These are phyloP conservation scores for Fusarium camptoceras DNA, from an alignment of 2,329 filamentous ascomycete species.

Conservation along the genomic window DNA sequence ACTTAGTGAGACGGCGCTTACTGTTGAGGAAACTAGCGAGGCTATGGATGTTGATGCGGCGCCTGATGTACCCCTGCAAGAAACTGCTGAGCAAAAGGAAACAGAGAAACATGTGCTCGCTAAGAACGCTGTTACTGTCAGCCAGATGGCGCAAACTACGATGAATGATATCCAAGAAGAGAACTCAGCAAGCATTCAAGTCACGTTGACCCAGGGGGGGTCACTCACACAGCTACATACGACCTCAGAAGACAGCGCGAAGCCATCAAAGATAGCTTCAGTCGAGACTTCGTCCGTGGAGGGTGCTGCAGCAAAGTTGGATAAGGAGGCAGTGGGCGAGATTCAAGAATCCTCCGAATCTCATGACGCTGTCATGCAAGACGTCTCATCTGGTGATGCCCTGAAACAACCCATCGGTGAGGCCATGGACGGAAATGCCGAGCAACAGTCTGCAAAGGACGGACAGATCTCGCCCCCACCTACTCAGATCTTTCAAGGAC, in stretches of 20 bases:
- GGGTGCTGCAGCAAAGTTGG: neutral
- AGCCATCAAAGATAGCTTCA: constrained; percentile 9
- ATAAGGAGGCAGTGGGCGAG: neutral
- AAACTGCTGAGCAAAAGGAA: constrained; percentile 3
- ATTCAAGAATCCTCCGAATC: constrained; percentile 15
- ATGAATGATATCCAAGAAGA: constrained; percentile 6
- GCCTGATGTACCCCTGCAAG: neutral
- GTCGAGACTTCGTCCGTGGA: constrained; percentile 4
- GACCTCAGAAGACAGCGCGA: constrained; percentile 19
- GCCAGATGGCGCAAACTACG: constrained; percentile 15
- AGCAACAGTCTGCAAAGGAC: constrained; percentile 20
- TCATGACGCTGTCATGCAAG: constrained; percentile 35
- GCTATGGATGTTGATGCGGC: constrained; percentile 42
- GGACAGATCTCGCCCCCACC: constrained; percentile 42
- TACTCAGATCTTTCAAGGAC: constrained; percentile 33
- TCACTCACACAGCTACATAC: constrained; percentile 9
- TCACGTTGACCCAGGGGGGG: constrained; percentile 10
- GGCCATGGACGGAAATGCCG: constrained; percentile 8
- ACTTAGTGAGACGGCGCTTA: neutral
- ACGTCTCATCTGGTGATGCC: constrained; percentile 15
- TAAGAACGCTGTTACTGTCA: constrained; percentile 26
- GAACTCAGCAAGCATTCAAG: constrained; percentile 6
- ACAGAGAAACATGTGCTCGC: constrained; percentile 8
- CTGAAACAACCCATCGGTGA: constrained; percentile 6
- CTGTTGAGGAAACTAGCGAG: constrained; percentile 18